Base-by-base conservation (phyloP, 1,139 yeast species). In the Saccharomyces hybrid region DNA sequence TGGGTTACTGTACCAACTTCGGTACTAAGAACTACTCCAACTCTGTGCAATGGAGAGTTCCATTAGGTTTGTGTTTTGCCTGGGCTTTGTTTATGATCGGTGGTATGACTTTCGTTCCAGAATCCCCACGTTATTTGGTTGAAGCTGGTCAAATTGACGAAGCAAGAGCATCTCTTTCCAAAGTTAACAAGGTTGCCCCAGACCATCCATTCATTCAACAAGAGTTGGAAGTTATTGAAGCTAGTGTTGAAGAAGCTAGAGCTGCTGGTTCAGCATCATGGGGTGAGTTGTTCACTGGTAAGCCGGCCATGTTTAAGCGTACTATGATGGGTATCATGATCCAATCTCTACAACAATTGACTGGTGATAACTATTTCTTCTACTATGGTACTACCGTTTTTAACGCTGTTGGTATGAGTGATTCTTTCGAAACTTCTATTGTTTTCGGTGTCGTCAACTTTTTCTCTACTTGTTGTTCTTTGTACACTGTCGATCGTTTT, bases 281-380 rank as follows among this genome's bases (percentile, higher is more conserved):
- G 73, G 58, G 68, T 52, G 78, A 73, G 58, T 68, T 75, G 52
- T 70, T 71, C 63, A 60, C 57, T 14, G 57, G 62, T 3, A 56
- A 56, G 55, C 68, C 67, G 50, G 68, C 70, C 60, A 74, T 88
- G 54, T 71, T 84, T 61, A 79, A 78, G 74, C 78, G 93, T 74
- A 77, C 85, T 27, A 49, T 82, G 47, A 74, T 82, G 67, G 95
- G 93, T 67, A 72, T 83, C 57, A 67, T 81, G 72, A 69, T 85
- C 59, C 86, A 84, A 76, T 76, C 84, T 41, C 73, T 85, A 64
- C 91, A 86, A 74, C 91, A 86, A 73, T 78, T 86, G 63, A 82
- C 88, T 59, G 93, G 91, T 78, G 79, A 82, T 69, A 85, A 85
- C 75, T 86, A 84, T 72, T 84, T 86, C 76, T 84, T 85, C 78